Base-by-base conservation (phyloP, 2,329 filamentous ascomycete species). In the Colletotrichum higginsianum region DNA sequence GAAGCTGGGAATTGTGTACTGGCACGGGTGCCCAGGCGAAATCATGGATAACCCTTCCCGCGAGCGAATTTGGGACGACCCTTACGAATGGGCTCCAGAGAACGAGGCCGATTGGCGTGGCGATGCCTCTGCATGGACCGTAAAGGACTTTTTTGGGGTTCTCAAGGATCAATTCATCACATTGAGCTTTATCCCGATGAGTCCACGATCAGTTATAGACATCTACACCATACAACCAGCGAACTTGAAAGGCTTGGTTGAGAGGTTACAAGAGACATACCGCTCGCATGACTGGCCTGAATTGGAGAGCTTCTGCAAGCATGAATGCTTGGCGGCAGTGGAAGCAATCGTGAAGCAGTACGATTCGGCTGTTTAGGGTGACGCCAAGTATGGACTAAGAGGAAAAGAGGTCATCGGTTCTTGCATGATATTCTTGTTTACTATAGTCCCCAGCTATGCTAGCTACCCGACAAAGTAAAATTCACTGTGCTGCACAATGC, bases 71-170 rank as follows among this genome's bases (percentile, higher is more conserved):
- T 40, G 8, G 13, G 26, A 68, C 2, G 47, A 64, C 18, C 30
- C 38, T 23, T 3, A 47, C 18, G n/a, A 61, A 2, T 61, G 23
- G 30, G 50, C 23, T 8, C 62, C 56, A 9, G 72, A 75, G 40
- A 65, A 76, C 9, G 76, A 78, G 66, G 73, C 72, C 18, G 68
- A 74, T 12, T 79, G 77, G 76, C 76, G 76, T 16, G 61, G 44
- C 40, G 72, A 74, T 21, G 66, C 65, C 52, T 47, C 62, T 18
- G 60, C 74, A 7, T 79, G 76, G 77, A 60, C 75, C 8, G 71
- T 78, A 11, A 38, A 72, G 5, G 76, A 78, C 40, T 79, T 78
- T 40, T 79, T 80, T 66, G 73, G 75, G 56, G 61, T 76, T 16
- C 74, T 77, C 26, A 76, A 77, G 57, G 73, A 77, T 47, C 75